Percentiles rank a stretch among this genome's conserved stretches.
Conservation (phyloP, 495 filamentous ascomycete species). For the Aspergillus egyptiacus region DNA sequence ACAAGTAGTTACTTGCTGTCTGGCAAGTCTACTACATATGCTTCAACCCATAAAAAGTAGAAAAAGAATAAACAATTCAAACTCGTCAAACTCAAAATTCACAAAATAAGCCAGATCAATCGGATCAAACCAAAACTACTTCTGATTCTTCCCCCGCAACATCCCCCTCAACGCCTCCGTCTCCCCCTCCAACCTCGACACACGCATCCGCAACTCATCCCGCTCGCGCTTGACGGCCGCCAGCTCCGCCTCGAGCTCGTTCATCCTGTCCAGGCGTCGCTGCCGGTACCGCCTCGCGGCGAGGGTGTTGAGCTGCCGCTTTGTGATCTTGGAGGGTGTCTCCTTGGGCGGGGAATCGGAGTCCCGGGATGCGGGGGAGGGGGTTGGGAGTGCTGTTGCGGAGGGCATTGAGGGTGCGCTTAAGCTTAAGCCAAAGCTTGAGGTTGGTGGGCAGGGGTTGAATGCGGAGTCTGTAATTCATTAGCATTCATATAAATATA, state of each 20-base stretch:
- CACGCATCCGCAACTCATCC: slow-evolving; percentile 58
- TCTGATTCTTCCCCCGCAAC: slow-evolving; percentile 3
- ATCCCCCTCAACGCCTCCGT: slow-evolving; percentile 35
- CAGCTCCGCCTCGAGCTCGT: slow-evolving; percentile 55
- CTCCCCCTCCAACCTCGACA: slow-evolving; percentile 62
- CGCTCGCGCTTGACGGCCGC: slow-evolving; percentile 54
- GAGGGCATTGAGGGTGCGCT: slow-evolving; percentile 10
- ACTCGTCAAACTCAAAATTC: neutral
- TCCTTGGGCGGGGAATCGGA: slow-evolving; percentile 8
- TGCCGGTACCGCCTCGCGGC: slow-evolving; percentile 67
- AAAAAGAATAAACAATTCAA: no score
- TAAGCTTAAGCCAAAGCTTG: neutral
- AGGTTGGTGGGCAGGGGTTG: neutral
- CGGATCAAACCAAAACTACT: neutral
- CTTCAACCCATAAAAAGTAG: no score
- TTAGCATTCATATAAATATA: neutral
- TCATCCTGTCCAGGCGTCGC: slow-evolving; percentile 60
- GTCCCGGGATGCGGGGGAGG: slow-evolving; percentile 6
- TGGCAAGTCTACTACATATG: no score
- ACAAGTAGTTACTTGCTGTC: no score
- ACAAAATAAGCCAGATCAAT: slow-evolving; percentile 1
- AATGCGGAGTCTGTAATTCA: slow-evolving; percentile 1
- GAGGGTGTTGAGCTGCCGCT: slow-evolving; percentile 62
- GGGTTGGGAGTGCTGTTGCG: neutral
- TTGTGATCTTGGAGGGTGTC: slow-evolving; percentile 33